Base-by-base conservation (phyloP, 2,329 filamentous ascomycete species). In the Xylariaceae sp. region DNA sequence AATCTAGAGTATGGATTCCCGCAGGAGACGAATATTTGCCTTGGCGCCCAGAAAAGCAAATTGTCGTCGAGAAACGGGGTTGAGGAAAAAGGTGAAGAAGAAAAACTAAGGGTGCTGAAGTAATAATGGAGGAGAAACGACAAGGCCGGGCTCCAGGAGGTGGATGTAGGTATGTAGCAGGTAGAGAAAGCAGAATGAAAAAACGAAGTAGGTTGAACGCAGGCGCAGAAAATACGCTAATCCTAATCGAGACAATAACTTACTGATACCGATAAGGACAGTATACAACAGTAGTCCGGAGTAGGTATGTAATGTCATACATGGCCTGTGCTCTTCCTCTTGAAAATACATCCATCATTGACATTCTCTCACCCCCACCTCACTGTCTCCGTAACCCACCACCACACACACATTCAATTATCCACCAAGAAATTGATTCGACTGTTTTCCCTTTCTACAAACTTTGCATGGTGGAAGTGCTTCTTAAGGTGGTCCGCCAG, bases 111-210 rank as follows among this genome's bases (percentile, higher is more conserved):
- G 65, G 63, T 64, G 62, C 61, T 66, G 67, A 62, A 68, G 64
- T 64, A 69, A 67, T 64, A 70, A 72, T 70, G 71, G 68, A 65
- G 67, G 69, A 65, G 66, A 68, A 67, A 59, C 64, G 67, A 58
- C 64, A 66, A 71, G 67, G 63, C 59, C 50, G 54, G 54, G 56
- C 50, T 57, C 56, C 56, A 61, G 59, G 58, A 63, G 61, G 40
- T 47, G 54, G 4, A 26, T 9, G n/a, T n/a, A n/a, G 9, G 23
- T 26, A 26, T 9, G 4, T 26, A 26, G 23, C 4, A 26, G 4
- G 23, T 26, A 4, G 23, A 9, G 4, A 26, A 26, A 26, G 23
- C 55, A 53, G 54, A 60, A 64, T 57, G 60, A 62, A 62, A 62
- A 62, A 59, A 62, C 62, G 55, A 64, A 54, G 62, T n/a, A n/a